Conservation (phyloP, 108 stramenopile genomes). For the Schizochytrium sp. region DNA sequence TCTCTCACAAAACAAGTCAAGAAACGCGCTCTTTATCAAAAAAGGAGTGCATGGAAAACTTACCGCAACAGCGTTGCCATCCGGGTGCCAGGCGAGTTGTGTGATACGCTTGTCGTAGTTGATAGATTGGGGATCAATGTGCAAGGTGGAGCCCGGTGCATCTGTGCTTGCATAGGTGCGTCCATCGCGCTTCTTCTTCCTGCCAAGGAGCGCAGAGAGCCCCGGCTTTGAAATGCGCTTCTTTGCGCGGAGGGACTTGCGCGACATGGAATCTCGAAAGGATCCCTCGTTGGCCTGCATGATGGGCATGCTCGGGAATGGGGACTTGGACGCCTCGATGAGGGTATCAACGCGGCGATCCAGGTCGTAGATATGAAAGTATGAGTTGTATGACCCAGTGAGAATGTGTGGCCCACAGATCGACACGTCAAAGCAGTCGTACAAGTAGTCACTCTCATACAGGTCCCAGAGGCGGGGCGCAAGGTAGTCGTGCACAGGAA, state of each 20-base stretch:
- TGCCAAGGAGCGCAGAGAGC: not conserved
- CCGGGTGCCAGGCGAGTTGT: not conserved
- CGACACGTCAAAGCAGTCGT: constrained; percentile 60
- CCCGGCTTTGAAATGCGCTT: not conserved
- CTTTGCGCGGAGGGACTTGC: not conserved
- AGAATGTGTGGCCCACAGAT: constrained; percentile 36
- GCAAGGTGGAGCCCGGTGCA: too few species aligned
- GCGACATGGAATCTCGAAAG: not conserved
- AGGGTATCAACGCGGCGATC: not conserved
- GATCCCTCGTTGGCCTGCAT: not conserved
- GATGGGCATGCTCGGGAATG: not conserved
- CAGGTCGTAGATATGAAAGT: not conserved
- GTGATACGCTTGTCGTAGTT: constrained; percentile 2
- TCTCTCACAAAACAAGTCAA: too few species aligned
- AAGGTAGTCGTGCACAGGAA: constrained; percentile 52
- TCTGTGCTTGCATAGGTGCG: not conserved
- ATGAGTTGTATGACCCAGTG: constrained; percentile 47
- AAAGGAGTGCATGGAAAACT: not conserved
- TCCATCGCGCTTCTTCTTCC: not conserved
- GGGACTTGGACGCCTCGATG: constrained; percentile 3
- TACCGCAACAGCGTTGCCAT: not conserved
- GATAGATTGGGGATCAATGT: not conserved
- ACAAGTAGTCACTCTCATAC: constrained; percentile 58
- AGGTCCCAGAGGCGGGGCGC: constrained; percentile 42
- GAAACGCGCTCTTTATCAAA: too few species aligned